These are phyloP conservation scores for Mrakia hoshinonis DNA, from an alignment of 768 basidiomycete genomes.

Conservation along the genomic window DNA sequence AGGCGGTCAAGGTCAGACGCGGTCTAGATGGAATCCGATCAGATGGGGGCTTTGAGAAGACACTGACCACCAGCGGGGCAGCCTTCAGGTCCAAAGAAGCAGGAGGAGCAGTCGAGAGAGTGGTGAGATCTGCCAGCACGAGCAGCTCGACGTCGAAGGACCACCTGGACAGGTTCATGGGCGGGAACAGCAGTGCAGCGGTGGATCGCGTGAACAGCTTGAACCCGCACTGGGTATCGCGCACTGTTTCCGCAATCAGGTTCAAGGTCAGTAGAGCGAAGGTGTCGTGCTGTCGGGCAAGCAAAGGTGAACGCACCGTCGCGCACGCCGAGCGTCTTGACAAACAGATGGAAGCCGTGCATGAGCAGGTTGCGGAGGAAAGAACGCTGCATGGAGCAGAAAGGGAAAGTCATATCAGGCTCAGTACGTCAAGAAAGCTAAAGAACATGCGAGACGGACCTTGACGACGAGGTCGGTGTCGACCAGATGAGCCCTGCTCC, in stretches of 20 bases:
- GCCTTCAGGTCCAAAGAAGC: constrained; percentile 42
- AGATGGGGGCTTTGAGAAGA: too few species aligned
- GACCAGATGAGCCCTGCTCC: constrained; percentile 86
- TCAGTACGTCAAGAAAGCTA: background rate
- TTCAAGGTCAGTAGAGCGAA: too few species aligned
- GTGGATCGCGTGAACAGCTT: constrained; percentile 82
- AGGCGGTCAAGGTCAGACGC: constrained; percentile 79
- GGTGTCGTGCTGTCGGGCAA: too few species aligned
- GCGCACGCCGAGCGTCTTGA: constrained; percentile 78
- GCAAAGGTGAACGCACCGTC: constrained; percentile 32
- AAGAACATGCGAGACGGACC: constrained; percentile 45
- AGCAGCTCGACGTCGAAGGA: constrained; percentile 94
- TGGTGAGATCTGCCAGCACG: constrained; percentile 52
- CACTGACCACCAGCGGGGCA: constrained; percentile 33
- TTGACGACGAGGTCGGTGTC: constrained; percentile 88
- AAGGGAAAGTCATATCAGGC: background rate
- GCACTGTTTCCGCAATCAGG: background rate
- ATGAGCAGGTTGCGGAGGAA: constrained; percentile 81
- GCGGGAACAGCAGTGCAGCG: constrained; percentile 73
- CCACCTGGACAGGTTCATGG: constrained; percentile 81
- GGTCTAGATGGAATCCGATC: constrained; percentile 67
- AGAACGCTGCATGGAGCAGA: constrained; percentile 58
- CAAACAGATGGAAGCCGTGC: constrained; percentile 83
- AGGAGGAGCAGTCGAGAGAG: background rate
- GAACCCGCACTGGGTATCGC: constrained; percentile 93